These are phyloP conservation scores for Elongisporangium undulatum DNA, from an alignment of 352 stramenopile species.

Conservation along the genomic window DNA sequence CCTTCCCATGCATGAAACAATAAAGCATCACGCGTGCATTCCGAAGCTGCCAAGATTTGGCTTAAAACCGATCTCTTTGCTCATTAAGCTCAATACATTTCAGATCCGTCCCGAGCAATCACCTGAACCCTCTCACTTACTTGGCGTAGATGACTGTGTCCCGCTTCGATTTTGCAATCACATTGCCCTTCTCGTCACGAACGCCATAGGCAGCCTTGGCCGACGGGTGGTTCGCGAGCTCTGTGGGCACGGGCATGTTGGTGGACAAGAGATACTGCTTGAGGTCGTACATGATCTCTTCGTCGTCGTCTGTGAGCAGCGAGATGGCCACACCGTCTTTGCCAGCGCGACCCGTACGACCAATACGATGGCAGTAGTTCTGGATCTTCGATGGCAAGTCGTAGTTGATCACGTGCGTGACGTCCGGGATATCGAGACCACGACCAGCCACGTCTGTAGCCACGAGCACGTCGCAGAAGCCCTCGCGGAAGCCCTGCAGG, in stretches of 20 bases:
- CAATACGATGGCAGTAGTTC: constrained; percentile 98
- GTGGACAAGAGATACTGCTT: constrained; percentile 96
- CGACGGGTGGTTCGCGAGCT: constrained; percentile 92
- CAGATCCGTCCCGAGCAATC: no score
- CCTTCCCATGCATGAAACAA: no score
- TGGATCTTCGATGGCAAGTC: constrained; percentile 98
- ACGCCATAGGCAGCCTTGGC: constrained; percentile 83
- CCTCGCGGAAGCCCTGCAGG: constrained; percentile 88
- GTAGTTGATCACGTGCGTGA: constrained; percentile 99
- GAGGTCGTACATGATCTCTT: constrained; percentile 96
- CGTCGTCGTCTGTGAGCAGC: constrained; percentile 97
- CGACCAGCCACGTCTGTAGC: constrained; percentile 94
- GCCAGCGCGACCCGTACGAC: constrained; percentile 96
- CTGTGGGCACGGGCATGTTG: constrained; percentile 90
- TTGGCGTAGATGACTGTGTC: constrained; percentile 88
- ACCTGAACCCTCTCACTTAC: no score
- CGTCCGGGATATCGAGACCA: constrained; percentile 98
- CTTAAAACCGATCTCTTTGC: no score
- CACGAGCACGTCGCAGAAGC: constrained; percentile 88
- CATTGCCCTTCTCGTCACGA: constrained; percentile 83
- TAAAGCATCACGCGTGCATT: no score
- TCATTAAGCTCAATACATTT: no score
- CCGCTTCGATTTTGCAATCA: constrained; percentile 82
- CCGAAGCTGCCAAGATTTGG: no score
- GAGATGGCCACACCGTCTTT: constrained; percentile 97